Evolutionary conservation across 257 asterid genomes (phyloP).

Genomic region (Nicotiana tomentosiformis): DNA sequence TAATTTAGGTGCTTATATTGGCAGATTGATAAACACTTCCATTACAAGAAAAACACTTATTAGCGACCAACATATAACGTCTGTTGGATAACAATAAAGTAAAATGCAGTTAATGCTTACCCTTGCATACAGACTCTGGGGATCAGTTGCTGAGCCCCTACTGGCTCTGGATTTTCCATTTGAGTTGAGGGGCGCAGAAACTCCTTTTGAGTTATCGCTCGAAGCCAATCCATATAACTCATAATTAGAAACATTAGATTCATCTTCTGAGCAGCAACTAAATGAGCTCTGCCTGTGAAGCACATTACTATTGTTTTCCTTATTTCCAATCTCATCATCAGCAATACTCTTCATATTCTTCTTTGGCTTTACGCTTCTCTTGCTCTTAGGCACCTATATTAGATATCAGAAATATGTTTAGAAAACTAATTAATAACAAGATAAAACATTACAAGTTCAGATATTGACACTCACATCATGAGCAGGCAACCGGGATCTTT

Average conservation of each 20-base stretch:
- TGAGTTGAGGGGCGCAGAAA: conserved; percentile 11
- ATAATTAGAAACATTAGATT: conserved; percentile 39
- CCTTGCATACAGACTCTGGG: conserved; percentile 93
- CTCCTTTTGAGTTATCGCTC: conserved; percentile 33
- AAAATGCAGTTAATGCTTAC: conserved; percentile 20
- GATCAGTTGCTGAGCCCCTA: conserved; percentile 76
- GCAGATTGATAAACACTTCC: background rate
- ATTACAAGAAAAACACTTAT: no score
- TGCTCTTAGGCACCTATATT: conserved; percentile 32
- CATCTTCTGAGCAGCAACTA: conserved; percentile 48
- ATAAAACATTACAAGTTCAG: background rate
- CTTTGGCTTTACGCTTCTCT: conserved; percentile 26
- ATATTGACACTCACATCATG: conserved; percentile 11
- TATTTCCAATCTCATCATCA: conserved; percentile 13
- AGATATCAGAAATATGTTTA: background rate
- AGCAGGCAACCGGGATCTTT: conserved; percentile 32
- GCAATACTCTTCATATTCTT: conserved; percentile 35
- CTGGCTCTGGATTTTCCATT: conserved; percentile 39
- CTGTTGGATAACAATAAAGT: no score
- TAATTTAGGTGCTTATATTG: background rate
- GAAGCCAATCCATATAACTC: conserved; percentile 30
- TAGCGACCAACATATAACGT: no score
- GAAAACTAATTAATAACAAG: background rate
- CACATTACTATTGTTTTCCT: background rate
- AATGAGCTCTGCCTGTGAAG: conserved; percentile 32